Evolutionary conservation across 805 yeast species (phyloP).

Genomic region (Candida suzukii): DNA sequence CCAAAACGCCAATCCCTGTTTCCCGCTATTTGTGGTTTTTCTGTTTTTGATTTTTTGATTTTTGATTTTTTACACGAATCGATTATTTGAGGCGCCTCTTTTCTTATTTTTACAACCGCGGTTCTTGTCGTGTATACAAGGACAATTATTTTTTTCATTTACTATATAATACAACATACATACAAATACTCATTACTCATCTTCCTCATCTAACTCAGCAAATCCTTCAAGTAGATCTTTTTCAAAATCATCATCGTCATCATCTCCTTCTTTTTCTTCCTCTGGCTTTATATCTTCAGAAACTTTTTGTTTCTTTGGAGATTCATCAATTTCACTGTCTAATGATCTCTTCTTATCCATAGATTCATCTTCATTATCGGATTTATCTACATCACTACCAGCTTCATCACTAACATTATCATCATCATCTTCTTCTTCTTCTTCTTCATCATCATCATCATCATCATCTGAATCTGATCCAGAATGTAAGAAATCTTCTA

Average conservation of each 20-base stretch:
- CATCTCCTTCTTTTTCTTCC: constrained; percentile 2
- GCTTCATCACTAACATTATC: neutral
- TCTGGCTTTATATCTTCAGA: no score
- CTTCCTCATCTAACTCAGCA: constrained; percentile 34
- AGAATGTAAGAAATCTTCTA: constrained; percentile 36
- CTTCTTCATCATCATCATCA: constrained; percentile 11
- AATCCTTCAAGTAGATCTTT: constrained; percentile 43
- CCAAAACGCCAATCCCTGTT: no score
- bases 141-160: no score
- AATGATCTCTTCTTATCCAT: neutral
- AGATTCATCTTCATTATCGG: neutral
- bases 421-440: neutral
- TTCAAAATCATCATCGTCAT: constrained; percentile 40
- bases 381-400: neutral
- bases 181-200: neutral
- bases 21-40: no score
- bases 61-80: no score
- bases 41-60: no score
- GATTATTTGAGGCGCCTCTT: no score
- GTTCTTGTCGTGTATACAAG: no score
- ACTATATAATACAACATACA: no score
- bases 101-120: no score
- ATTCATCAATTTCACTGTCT: neutral
- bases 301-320: neutral
- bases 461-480: constrained; percentile 38